Evolutionary conservation across 2,329 filamentous ascomycete species (phyloP).

Genomic region (Diaporthe eres): DNA sequence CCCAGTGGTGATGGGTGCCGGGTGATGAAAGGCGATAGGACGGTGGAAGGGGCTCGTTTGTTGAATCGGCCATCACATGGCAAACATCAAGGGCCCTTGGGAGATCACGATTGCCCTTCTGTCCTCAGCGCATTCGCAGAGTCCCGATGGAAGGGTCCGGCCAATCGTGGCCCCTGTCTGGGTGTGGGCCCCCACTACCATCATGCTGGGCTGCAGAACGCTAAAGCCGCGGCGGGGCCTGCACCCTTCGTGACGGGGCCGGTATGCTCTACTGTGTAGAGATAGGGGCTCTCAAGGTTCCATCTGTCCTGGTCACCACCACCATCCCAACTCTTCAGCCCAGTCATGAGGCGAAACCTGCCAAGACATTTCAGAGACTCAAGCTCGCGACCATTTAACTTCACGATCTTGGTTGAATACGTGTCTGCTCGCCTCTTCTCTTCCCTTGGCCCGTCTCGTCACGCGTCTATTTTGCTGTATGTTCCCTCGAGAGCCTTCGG

Average conservation of each 20-base stretch:
- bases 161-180: slow-evolving; percentile 19
- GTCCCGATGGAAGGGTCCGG: slow-evolving; percentile 30
- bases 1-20: slow-evolving; percentile 6
- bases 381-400: not conserved
- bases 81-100: not conserved
- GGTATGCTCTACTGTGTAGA: slow-evolving; percentile 22
- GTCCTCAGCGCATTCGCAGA: slow-evolving; percentile 32
- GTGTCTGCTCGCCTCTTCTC: not conserved
- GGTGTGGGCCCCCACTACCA: slow-evolving; percentile 5
- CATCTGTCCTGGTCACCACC: not conserved
- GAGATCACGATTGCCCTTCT: slow-evolving; percentile 34
- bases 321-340: slow-evolving; percentile 1
- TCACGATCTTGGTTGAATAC: not conserved
- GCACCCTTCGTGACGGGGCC: slow-evolving; percentile 10
- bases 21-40: not conserved
- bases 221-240: slow-evolving; percentile 10
- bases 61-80: slow-evolving; percentile 34
- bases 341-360: not conserved
- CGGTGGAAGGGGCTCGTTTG: not conserved
- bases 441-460: not conserved
- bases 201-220: slow-evolving; percentile 16
- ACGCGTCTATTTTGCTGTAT: not conserved
- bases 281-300: slow-evolving; percentile 11
- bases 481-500: too few species aligned
- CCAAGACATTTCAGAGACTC: not conserved